Percentiles rank a stretch among this genome's conserved stretches.
Conservation (phyloP, 495 filamentous ascomycete genomes). For the Penicillium egyptiacum region DNA sequence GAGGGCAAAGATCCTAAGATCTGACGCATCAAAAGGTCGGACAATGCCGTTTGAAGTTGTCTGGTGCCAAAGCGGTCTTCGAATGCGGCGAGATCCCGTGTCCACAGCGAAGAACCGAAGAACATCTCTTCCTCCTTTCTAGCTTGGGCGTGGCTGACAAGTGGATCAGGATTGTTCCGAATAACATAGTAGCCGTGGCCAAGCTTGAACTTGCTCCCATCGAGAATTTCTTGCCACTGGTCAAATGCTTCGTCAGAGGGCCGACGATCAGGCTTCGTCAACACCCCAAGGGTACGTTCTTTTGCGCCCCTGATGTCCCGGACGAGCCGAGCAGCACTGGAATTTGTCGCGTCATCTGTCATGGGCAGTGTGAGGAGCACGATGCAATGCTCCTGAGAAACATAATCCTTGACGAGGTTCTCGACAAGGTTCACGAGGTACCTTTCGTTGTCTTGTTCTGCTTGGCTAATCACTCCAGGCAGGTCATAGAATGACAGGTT, state of each 20-base stretch:
- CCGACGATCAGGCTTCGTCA: constrained; percentile 78
- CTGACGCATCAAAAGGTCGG: constrained; percentile 51
- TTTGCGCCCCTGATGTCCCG: constrained; percentile 54
- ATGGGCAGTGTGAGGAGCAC: constrained; percentile 74
- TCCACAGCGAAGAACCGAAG: constrained; percentile 55
- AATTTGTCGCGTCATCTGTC: constrained; percentile 70
- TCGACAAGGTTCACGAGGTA: constrained; percentile 67
- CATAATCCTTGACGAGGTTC: constrained; percentile 67
- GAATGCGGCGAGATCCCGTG: constrained; percentile 43
- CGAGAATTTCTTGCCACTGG: constrained; percentile 60
- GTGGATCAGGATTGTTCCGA: constrained; percentile 54
- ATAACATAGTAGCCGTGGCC: constrained; percentile 68
- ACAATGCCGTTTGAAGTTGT: constrained; percentile 55
- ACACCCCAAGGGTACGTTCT: constrained; percentile 66
- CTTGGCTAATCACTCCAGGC: constrained; percentile 72
- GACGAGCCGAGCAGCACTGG: constrained; percentile 64
- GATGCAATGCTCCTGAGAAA: constrained; percentile 62
- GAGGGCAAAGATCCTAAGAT: constrained; percentile 61
- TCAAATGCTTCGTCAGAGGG: constrained; percentile 44
- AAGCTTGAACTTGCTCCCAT: constrained; percentile 51
- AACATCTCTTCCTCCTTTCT: constrained; percentile 58
- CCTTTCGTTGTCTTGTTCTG: constrained; percentile 57
- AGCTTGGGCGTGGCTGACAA: constrained; percentile 53
- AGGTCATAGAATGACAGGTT: constrained; percentile 79
- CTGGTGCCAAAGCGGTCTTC: constrained; percentile 58